Percentiles rank a stretch among this genome's conserved stretches.
Conservation (phyloP, 305 asterid genomes). For the Fraxinus floribunda region DNA sequence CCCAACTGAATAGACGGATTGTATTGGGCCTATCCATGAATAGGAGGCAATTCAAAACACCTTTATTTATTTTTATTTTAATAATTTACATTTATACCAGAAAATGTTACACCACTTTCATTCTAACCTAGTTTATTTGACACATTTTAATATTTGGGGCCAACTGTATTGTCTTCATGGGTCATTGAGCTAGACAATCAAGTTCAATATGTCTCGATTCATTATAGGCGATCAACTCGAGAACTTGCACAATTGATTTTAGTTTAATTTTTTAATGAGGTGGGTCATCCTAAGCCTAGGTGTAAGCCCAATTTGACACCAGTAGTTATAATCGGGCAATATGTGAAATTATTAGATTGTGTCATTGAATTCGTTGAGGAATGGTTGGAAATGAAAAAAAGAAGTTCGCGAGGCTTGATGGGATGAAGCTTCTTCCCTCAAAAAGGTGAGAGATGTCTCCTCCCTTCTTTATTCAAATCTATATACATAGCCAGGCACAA, state of each 20-base stretch:
- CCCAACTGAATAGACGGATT: constrained; percentile 28
- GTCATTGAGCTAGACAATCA: neutral
- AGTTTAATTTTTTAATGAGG: neutral
- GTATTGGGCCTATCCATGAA: neutral
- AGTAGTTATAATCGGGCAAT: neutral
- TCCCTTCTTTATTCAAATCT: too few relatives aligned
- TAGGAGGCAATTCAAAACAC: too few relatives aligned
- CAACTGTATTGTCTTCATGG: neutral
- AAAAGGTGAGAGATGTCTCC: too few relatives aligned
- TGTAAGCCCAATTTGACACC: neutral
- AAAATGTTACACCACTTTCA: neutral
- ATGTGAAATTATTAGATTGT: neutral
- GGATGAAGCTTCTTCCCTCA: too few relatives aligned
- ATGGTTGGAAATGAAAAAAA: neutral
- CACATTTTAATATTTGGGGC: neutral
- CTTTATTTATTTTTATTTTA: too few relatives aligned
- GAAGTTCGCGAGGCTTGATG: too few relatives aligned
- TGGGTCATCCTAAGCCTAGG: neutral
- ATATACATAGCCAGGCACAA: too few relatives aligned
- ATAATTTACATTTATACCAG: too few relatives aligned
- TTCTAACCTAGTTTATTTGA: too few relatives aligned
- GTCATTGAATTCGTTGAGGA: neutral
- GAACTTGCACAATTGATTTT: neutral
- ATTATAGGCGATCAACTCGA: neutral
- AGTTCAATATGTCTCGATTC: neutral